Conservation (phyloP, 768 basidiomycete species). For the Boletus pseudopeckii region DNA sequence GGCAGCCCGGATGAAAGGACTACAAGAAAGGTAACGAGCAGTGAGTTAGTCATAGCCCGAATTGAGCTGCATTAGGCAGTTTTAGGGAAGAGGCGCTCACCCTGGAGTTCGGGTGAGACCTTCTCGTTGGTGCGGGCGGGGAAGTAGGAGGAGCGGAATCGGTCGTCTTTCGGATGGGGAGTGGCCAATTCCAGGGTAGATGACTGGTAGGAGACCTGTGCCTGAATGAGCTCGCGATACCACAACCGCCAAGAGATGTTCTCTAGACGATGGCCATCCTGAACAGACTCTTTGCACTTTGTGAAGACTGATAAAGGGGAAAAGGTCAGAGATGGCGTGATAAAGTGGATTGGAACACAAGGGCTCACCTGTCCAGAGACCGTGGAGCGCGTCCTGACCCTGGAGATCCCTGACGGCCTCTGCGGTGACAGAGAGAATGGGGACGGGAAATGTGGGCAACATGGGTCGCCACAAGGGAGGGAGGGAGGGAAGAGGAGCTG, state of each 20-base stretch:
- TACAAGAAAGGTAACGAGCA: conserved; percentile 21
- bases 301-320: conserved; percentile 77
- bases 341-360: background rate
- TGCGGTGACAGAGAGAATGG: conserved; percentile 61
- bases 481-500: conserved; percentile 3
- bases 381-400: conserved; percentile 60
- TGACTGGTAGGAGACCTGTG: conserved; percentile 27
- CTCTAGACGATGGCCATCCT: conserved; percentile 79
- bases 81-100: conserved; percentile 18
- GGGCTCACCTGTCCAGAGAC: conserved; percentile 63
- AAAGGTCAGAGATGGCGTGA: conserved; percentile 2
- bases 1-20: conserved; percentile 22
- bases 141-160: conserved; percentile 27
- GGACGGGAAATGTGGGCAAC: conserved; percentile 53
- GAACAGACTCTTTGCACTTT: conserved; percentile 74
- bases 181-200: conserved; percentile 27
- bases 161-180: conserved; percentile 18
- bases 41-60: conserved; percentile 9
- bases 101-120: conserved; percentile 7
- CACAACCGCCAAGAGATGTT: conserved; percentile 88
- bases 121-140: conserved; percentile 19
- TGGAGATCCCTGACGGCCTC: conserved; percentile 69
- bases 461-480: conserved; percentile 30
- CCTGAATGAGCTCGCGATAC: conserved; percentile 58
- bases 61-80: conserved; percentile 10